Percentiles rank a stretch among this genome's conserved stretches.
Evolutionary conservation across 768 basidiomycete species (phyloP).

Genomic region (Cantharellus anzutake): DNA sequence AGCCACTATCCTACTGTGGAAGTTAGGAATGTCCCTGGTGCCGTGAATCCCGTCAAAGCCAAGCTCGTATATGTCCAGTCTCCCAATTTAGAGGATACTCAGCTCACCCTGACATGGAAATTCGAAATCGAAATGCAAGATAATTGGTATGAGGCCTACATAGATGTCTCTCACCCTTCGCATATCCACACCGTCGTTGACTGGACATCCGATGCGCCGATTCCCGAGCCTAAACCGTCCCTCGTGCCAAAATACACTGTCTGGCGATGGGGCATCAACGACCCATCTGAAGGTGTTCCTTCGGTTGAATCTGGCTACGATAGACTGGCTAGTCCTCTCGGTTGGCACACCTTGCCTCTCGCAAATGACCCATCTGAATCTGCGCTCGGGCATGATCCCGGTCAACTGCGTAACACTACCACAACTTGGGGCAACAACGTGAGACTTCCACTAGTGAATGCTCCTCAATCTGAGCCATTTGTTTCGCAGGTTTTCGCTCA

Average conservation of each 20-base stretch:
- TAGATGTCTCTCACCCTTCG: slow-evolving; percentile 55
- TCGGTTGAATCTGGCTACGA: slow-evolving; percentile 48
- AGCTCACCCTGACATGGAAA: slow-evolving; percentile 71
- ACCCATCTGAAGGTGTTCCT: slow-evolving; percentile 54
- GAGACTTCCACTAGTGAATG: background rate
- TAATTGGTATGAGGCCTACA: slow-evolving; percentile 90
- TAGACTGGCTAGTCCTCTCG: slow-evolving; percentile 57
- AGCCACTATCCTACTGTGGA: slow-evolving; percentile 23
- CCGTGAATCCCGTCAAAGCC: slow-evolving; percentile 66
- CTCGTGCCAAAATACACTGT: slow-evolving; percentile 37
- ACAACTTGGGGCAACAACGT: slow-evolving; percentile 83
- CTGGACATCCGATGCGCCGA: slow-evolving; percentile 67
- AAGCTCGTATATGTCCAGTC: slow-evolving; percentile 68
- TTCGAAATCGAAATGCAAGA: slow-evolving; percentile 87
- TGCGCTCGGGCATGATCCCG: slow-evolving; percentile 9
- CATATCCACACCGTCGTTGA: slow-evolving; percentile 79
- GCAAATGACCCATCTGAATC: slow-evolving; percentile 34
- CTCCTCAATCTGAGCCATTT: slow-evolving; percentile 13
- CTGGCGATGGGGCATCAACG: slow-evolving; percentile 70
- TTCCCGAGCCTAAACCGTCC: slow-evolving; percentile 15
- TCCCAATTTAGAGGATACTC: slow-evolving; percentile 28
- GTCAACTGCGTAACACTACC: slow-evolving; percentile 35
- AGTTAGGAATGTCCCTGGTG: slow-evolving; percentile 48
- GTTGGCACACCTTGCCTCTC: slow-evolving; percentile 79
- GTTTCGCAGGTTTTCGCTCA: slow-evolving; percentile 58